Evolutionary conservation across 768 basidiomycete genomes (phyloP).

Genomic region (Lyophyllum shimeji): DNA sequence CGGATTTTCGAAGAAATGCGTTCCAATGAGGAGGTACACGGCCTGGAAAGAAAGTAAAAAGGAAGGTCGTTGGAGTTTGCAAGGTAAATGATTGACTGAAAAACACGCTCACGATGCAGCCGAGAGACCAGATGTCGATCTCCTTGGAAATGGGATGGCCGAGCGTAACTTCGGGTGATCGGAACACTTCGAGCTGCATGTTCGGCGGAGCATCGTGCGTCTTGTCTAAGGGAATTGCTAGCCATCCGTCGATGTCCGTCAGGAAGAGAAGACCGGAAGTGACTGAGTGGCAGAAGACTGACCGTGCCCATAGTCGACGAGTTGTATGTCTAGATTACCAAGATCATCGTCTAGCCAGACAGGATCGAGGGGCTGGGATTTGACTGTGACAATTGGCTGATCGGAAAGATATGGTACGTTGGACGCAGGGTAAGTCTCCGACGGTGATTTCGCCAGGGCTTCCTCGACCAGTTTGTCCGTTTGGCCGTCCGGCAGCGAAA

Average conservation of each 20-base stretch:
- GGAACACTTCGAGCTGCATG: not conserved
- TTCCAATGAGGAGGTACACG: not conserved
- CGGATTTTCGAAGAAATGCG: not conserved
- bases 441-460: not conserved
- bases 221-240: not conserved
- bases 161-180: not conserved
- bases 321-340: not conserved
- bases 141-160: not conserved
- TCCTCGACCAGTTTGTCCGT: not conserved
- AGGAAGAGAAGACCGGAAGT: no score
- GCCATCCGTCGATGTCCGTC: not conserved
- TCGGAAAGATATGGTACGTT: not conserved
- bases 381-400: not conserved
- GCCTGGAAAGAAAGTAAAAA: not conserved
- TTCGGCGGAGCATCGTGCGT: not conserved
- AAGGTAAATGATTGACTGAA: no score
- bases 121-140: conserved; percentile 6
- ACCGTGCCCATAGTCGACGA: conserved; percentile 6
- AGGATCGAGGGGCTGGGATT: not conserved
- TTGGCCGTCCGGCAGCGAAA: not conserved
- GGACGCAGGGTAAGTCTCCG: not conserved
- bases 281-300: not conserved
- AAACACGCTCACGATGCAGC: not conserved
- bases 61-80: not conserved
- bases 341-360: not conserved